Evolutionary conservation across 129 eudicot species (phyloP), one percentile per base, ranked within the genome.

Genomic region (Apium graveolens): DNA sequence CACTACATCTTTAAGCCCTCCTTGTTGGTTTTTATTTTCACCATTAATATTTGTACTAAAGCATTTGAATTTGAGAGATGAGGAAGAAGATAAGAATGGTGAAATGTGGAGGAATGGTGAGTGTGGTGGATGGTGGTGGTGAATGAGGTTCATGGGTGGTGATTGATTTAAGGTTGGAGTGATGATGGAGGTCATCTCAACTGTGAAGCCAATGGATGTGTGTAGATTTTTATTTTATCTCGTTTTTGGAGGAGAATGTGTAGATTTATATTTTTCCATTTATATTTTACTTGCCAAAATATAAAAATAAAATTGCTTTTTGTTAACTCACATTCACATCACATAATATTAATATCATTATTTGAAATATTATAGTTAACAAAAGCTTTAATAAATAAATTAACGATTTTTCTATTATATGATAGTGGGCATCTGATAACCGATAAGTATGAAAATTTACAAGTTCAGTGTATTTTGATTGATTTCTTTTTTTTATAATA

Each of bases 1-100:
- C 70, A 92, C 45, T 62, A 85, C 69, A 11, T 88, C 91, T 85
- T 88, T 90, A 75, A 91, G 62, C 41, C 82, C 81, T 6, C 86
- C 21, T 60, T 26, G 14, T 57, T 57, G 66, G n/a, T 57, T 57
- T 0, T 26, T 41, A 0, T 72, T 72, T 0, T 72, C 21, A 26
- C 31, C 11, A 62, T 34, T 75, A 26, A 48, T 4, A 34, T 76
- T 51, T 5, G 57, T 18, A 45, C 73, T 68, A 18, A 0, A 13
- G 73, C 73, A 68, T 1, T 17, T 35, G 62, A 71, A 63, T 78
- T 78, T 42, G 21, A 14, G 74, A 11, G 41, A 51, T 32, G 43
- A 31, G 57, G 80, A 13, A 17, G 49, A 55, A 3, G 21, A 55
- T 14, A 57, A 68, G 24, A 44, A 35, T 18, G 43, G 65, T 16